Conservation (phyloP, 106 monocot genomes). For the Gastrodia elata region DNA sequence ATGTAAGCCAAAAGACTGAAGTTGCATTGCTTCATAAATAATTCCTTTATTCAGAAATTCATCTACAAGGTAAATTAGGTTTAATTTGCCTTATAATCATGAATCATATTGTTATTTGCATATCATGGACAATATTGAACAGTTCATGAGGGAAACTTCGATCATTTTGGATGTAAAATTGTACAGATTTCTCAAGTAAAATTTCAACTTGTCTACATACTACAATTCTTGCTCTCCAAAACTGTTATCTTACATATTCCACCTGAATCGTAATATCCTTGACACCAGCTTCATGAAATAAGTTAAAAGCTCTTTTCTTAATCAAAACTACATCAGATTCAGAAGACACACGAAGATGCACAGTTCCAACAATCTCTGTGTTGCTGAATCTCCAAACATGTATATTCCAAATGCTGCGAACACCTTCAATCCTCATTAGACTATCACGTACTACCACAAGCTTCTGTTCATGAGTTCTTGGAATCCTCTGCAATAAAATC, state of each 20-base stretch:
- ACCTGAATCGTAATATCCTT: constrained; percentile 79
- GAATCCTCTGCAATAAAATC: constrained; percentile 80
- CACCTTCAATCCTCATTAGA: constrained; percentile 46
- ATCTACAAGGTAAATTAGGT: not conserved
- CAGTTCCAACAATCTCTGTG: constrained; percentile 62
- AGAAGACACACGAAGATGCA: constrained; percentile 58
- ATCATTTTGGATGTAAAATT: not conserved
- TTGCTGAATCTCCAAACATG: constrained; percentile 88
- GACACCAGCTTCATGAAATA: constrained; percentile 64
- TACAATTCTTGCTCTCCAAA: not conserved
- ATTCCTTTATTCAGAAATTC: not conserved
- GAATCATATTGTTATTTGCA: not conserved
- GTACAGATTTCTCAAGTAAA: not conserved
- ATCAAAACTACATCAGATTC: constrained; percentile 38
- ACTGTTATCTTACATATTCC: constrained; percentile 29
- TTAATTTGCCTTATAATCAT: not conserved
- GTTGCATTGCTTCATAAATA: not conserved
- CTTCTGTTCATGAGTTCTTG: constrained; percentile 65
- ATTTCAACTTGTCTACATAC: not conserved
- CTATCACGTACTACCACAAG: constrained; percentile 41
- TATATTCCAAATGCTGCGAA: constrained; percentile 40
- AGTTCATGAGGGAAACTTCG: not conserved
- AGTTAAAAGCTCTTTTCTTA: constrained; percentile 30
- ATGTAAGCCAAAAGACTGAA: not conserved
- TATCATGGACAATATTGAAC: not conserved